phyloP scores from a whole-genome alignment of 129 eudicot species.

The Heracleum sosnowskyi region DNA sequence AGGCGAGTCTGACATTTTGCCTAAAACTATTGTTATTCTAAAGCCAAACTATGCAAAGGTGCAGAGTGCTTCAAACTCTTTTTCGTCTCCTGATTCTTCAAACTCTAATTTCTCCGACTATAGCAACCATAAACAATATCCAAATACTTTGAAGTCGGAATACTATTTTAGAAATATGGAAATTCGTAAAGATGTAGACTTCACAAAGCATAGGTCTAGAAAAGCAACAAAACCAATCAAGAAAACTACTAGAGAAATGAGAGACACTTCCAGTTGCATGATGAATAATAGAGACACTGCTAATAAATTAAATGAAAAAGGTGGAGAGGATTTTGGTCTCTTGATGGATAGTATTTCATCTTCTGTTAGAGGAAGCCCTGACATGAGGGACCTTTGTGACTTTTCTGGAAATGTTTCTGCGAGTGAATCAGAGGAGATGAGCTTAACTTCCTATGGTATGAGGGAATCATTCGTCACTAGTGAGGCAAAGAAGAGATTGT shows the following conservation, averaged over 20 bases:
- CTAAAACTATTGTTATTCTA: slow-evolving; percentile 26
- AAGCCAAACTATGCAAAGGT: slow-evolving; percentile 21
- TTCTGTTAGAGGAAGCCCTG: slow-evolving; percentile 19
- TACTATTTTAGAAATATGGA: slow-evolving; percentile 1
- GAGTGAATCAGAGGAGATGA: slow-evolving; percentile 18
- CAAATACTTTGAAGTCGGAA: not conserved
- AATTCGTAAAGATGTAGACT: slow-evolving; percentile 4
- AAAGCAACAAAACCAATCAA: slow-evolving; percentile 17
- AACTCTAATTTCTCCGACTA: slow-evolving; percentile 3
- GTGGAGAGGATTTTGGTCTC: not conserved
- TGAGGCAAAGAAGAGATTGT: slow-evolving; percentile 71
- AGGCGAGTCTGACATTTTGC: not conserved
- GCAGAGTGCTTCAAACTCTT: slow-evolving; percentile 4
- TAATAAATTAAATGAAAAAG: slow-evolving; percentile 7
- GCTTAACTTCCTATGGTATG: not conserved
- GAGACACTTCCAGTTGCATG: not conserved
- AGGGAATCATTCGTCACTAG: slow-evolving; percentile 15
- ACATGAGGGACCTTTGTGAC: slow-evolving; percentile 16
- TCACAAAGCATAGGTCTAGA: slow-evolving; percentile 7
- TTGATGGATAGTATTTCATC: not conserved
- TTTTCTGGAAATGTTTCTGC: slow-evolving; percentile 10
- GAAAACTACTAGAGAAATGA: slow-evolving; percentile 20
- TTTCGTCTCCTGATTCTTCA: slow-evolving; percentile 13
- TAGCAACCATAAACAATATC: not conserved
- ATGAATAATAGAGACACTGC: slow-evolving; percentile 8